A percentile compares a stretch with the other conserved stretches of the same genome.
phyloP scores from a whole-genome alignment of 2,329 filamentous ascomycete species.

The Cordyceps militaris region DNA sequence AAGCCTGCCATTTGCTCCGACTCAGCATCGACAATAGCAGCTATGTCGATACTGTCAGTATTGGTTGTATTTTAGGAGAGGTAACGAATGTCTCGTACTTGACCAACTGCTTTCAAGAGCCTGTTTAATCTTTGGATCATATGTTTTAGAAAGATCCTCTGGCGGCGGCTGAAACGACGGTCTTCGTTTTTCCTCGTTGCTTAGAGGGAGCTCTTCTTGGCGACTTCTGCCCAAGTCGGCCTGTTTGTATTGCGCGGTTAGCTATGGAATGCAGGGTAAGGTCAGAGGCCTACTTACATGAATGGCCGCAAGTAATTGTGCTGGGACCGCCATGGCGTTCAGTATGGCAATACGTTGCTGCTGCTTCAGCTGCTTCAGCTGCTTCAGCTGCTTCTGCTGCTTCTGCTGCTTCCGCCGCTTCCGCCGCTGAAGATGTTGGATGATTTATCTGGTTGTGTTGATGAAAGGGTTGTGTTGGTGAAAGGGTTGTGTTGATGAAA shows the following conservation, averaged over 20 bases:
- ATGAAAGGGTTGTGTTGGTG: background rate
- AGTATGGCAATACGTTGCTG: background rate
- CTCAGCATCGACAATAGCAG: background rate
- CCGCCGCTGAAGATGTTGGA: background rate
- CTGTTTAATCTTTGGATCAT: background rate
- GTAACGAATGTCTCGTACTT: background rate
- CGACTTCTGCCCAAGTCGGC: slow-evolving; percentile 3
- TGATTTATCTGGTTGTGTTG: background rate
- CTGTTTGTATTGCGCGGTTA: background rate
- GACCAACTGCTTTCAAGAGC: background rate
- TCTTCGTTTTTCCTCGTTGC: background rate
- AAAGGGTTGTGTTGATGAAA: background rate
- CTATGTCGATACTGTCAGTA: background rate
- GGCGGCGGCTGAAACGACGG: background rate
- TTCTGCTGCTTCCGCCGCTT: too few species aligned
- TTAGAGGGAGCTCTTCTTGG: slow-evolving; percentile 9
- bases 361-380: background rate
- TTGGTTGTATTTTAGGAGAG: too few species aligned
- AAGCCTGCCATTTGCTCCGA: slow-evolving; percentile 7
- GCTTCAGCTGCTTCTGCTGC: too few species aligned
- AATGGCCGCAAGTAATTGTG: background rate
- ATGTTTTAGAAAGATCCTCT: background rate
- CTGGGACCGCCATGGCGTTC: background rate
- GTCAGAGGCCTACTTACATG: background rate
- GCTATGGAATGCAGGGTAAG: too few species aligned